Percentiles rank a stretch among this genome's conserved stretches.
These are phyloP conservation scores for Cupressus sempervirens DNA, from an alignment of 75 land plant genomes.

Conservation along the genomic window DNA sequence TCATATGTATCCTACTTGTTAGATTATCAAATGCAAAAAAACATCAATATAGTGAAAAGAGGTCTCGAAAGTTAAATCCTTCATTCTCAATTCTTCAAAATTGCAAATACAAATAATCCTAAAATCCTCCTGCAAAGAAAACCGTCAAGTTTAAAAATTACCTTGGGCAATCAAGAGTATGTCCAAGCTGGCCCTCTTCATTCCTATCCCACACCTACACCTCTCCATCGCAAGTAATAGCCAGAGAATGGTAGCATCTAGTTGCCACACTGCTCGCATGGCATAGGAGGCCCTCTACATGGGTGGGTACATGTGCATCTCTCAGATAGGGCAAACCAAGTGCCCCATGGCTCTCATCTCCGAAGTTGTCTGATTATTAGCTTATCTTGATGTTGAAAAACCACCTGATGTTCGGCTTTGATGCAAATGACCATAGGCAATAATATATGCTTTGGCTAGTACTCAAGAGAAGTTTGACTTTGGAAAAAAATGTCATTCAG, in stretches of 20 bases:
- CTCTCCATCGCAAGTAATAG: constrained; percentile 54
- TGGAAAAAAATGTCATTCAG: background rate
- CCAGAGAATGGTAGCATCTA: constrained; percentile 94
- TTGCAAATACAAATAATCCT: background rate
- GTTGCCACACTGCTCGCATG: constrained; percentile 45
- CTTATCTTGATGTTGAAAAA: background rate
- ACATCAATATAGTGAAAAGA: background rate
- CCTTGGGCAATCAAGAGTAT: constrained; percentile 33
- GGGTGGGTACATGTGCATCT: constrained; percentile 75
- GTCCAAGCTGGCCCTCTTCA: constrained; percentile 84
- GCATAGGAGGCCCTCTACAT: constrained; percentile 50
- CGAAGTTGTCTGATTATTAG: constrained; percentile 70
- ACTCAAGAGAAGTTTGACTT: background rate
- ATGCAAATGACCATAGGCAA: background rate
- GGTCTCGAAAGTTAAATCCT: background rate
- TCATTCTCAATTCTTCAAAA: background rate
- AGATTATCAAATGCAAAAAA: background rate
- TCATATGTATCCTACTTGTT: too few relatives aligned
- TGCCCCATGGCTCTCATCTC: constrained; percentile 89
- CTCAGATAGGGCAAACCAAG: constrained; percentile 52
- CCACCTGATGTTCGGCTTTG: background rate
- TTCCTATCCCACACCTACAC: constrained; percentile 96
- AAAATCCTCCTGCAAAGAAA: too few relatives aligned
- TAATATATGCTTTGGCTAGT: background rate
- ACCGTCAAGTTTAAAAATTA: background rate